Evolutionary conservation across 73 alveolate species (phyloP), one percentile per base, ranked within the genome.

Genomic region (Paramecium biaurelia): DNA sequence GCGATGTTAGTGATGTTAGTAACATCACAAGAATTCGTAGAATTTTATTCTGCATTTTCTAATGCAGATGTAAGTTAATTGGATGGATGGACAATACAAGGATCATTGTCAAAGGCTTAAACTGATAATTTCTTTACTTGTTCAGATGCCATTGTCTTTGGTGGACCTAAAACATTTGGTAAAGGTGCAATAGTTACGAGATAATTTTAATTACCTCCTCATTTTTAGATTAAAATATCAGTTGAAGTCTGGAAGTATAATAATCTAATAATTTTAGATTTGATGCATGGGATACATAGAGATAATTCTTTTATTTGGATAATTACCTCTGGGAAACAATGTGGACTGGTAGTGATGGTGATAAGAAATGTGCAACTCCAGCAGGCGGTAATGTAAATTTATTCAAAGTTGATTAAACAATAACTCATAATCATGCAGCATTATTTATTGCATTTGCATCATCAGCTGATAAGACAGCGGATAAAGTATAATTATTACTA

Each of bases 1-100:
- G 84, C 84, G 84, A 63, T 63, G 84, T 63, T 63, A 63, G 84
- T 63, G 84, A 63, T 63, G 84, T 63, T 63, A 32, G 84, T 49
- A 26, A 63, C 84, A 63, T 63, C 84, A 63, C 21, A 63, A 32
- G 84, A 63, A 30, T 63, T 63, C 47, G 84, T 63, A 12, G n/a
- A 63, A 63, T 63, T 63, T 30, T 63, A 63, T 12, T 63, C 84
- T 30, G 84, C 49, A 2, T 63, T 63, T 32, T 15, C n/a, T 11
- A 32, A 63, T 63, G 47, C 84, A 11, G 45, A 63, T 30, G 84
- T 63, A 63, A 9, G 26, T 63, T 63, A 63, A 63, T 32, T 63
- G 21, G 45, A 63, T 0, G 84, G 45, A 12, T 63, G 84, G 84
- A 63, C 84, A 63, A 63, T 63, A 12, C 26, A 26, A 63, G 84